Evolutionary conservation across 2,329 filamentous ascomycete species (phyloP), one percentile per base, ranked within the genome.

Genomic region (Aaosphaeria arxii): DNA sequence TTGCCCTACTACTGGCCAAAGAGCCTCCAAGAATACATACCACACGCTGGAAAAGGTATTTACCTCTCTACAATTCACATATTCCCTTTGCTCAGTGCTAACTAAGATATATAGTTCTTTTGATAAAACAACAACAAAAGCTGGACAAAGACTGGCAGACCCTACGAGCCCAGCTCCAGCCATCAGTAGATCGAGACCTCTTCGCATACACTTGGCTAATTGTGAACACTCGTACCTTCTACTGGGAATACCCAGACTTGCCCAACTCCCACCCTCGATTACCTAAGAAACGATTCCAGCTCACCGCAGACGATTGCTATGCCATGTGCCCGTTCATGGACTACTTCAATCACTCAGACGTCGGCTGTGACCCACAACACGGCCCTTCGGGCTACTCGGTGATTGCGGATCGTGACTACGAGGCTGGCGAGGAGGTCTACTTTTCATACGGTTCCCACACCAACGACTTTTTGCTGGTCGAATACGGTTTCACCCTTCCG

Each of bases 261-360:
- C 58, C 66, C 79, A 55, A 24, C 17, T 24, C 17, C 17, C 17
- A 24, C 17, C 17, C 17, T 24, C 17, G 17, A 24, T 24, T 24
- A 24, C 17, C 17, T 24, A 24, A 24, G 17, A 24, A 24, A 24
- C 17, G 17, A 24, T 24, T 24, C 17, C 17, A 24, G 17, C 17
- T 24, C 17, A 24, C 17, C 17, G 17, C 17, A 11, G 67, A 73
- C 29, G 86, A 88, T 57, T 81, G 81, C 59, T 82, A 89, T 74
- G 82, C 82, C 7, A 77, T 89, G 55, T 85, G 85, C 66, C 87
- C 87, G 1, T 84, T 88, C 33, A 83, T 86, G 1, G 87, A 91
- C 64, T 81, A 88, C 47, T 86, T 90, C 74, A 91, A 82, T 53
- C 79, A 82, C 52, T 69, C 67, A 11, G 71, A 72, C 29, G 55